Conservation (phyloP, 1,139 yeast species). For the Candida labiduridarum region DNA sequence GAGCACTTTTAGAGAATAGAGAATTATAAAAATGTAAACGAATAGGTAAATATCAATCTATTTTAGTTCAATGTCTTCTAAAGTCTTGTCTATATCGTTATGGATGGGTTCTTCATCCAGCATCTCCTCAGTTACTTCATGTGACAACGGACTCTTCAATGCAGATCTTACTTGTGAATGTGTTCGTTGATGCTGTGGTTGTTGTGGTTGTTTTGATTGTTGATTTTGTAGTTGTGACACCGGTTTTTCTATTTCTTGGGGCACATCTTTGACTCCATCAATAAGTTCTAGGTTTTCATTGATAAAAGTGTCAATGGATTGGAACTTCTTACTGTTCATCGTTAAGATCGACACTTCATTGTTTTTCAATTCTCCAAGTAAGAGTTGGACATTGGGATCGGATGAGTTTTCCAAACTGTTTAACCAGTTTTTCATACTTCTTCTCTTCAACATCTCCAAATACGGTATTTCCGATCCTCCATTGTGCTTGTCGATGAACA, state of each 20-base stretch:
- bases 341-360: slow-evolving; percentile 23
- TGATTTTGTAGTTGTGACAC: background rate
- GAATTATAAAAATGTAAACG: background rate
- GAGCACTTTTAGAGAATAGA: background rate
- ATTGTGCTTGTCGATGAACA: slow-evolving; percentile 54
- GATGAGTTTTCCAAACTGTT: slow-evolving; percentile 20
- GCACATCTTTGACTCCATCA: slow-evolving; percentile 12
- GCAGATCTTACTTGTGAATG: slow-evolving; percentile 1
- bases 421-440: slow-evolving; percentile 38
- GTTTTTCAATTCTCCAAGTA: slow-evolving; percentile 27
- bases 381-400: slow-evolving; percentile 21
- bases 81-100: slow-evolving; percentile 9
- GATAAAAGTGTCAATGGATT: slow-evolving; percentile 33
- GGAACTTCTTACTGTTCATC: slow-evolving; percentile 18
- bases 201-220: background rate
- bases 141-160: slow-evolving; percentile 16
- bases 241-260: background rate
- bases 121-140: slow-evolving; percentile 13
- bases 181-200: background rate
- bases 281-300: slow-evolving; percentile 25
- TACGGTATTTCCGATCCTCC: slow-evolving; percentile 55
- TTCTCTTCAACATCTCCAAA: slow-evolving; percentile 57
- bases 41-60: background rate
- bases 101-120: slow-evolving; percentile 1
- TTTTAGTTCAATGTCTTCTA: slow-evolving; percentile 13